Evolutionary conservation across 108 stramenopile genomes (phyloP), one percentile per base, ranked within the genome.

Genomic region (Cyclotella sp.): DNA sequence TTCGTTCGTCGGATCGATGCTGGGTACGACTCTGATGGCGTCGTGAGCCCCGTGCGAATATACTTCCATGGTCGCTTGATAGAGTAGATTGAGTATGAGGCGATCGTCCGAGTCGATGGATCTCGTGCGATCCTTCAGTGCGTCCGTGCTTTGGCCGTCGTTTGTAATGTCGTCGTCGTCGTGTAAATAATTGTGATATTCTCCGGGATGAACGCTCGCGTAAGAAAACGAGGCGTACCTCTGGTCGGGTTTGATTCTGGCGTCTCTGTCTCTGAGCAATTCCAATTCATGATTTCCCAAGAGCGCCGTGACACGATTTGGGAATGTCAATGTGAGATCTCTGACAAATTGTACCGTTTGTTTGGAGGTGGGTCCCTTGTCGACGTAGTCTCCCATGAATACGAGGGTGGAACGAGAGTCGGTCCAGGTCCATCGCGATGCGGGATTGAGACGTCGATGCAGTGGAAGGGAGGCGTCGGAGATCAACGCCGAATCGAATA

Each of bases 281-380:
- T 87, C 87, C 41, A 90, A 55, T 62, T 90, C 89, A 71, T 90
- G 89, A 68, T 90, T 90, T 13, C 89, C 89, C 63, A 90, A 43
- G 13, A 90, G 61, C 6, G 85, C 87, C 8, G 72, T 79, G 3
- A 90, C 87, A 0, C 74, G 53, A 18, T 68, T 29, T 9, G 88
- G 88, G 74, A 87, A 89, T 9, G 66, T n/a, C 22, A 72, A 47
- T 4, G 84, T 86, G 43, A 89, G 57, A 68, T 71, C 46, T 22
- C 75, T 71, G 14, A 90, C 89, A 52, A 86, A 86, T 58, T 88
- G 73, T 6, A 88, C 68, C 22, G 87, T 87, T 63, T 86, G 82
- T 10, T 54, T 60, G n/a, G 85, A 81, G 29, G 79, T 77, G 1
- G 87, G 85, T 28, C 89, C 87, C 63, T 88, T 88, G 78, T 90